Evolutionary conservation across 2,329 filamentous ascomycete species (phyloP).

Genomic region (Allantophomopsis lycopodina): DNA sequence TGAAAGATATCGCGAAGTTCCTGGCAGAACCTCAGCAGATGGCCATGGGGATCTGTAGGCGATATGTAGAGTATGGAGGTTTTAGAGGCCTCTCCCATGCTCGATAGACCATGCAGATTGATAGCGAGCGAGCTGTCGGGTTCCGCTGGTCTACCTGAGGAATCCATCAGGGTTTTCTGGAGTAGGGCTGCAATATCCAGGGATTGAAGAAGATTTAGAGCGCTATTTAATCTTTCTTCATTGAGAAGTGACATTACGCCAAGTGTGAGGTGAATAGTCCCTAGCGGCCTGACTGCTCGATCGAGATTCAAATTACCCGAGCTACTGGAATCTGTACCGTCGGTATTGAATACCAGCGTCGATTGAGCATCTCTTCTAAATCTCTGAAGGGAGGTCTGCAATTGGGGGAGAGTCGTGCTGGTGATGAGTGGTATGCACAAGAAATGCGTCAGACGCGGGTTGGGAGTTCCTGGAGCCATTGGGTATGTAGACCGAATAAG

Average conservation of each 20-base stretch:
- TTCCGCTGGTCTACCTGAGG: slow-evolving; percentile 19
- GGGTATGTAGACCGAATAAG: no score
- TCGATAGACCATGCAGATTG: slow-evolving; percentile 37
- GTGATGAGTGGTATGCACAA: slow-evolving; percentile 63
- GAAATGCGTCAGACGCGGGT: slow-evolving; percentile 53
- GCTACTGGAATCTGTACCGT: slow-evolving; percentile 26
- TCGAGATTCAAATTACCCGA: slow-evolving; percentile 34
- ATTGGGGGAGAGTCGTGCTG: slow-evolving; percentile 41
- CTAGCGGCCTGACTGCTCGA: slow-evolving; percentile 48
- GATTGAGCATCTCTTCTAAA: slow-evolving; percentile 43
- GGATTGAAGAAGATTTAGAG: slow-evolving; percentile 25
- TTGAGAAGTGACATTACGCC: slow-evolving; percentile 67
- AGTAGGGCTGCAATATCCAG: slow-evolving; percentile 28
- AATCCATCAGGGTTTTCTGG: slow-evolving; percentile 25
- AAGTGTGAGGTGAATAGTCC: slow-evolving; percentile 74
- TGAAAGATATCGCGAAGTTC: slow-evolving; percentile 38
- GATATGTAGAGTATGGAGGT: slow-evolving; percentile 53
- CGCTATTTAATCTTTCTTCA: slow-evolving; percentile 30
- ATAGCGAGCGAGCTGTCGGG: slow-evolving; percentile 24
- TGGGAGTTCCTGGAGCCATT: neutral
- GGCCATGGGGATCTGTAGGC: slow-evolving; percentile 36
- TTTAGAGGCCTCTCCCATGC: slow-evolving; percentile 42
- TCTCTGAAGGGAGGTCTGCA: slow-evolving; percentile 43
- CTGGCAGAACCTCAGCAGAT: slow-evolving; percentile 41
- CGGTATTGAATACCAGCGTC: slow-evolving; percentile 13